Percentiles rank a stretch among this genome's conserved stretches.
phyloP scores from a whole-genome alignment of 805 yeast species.

The Vanderwaltozyma tropicalis region DNA sequence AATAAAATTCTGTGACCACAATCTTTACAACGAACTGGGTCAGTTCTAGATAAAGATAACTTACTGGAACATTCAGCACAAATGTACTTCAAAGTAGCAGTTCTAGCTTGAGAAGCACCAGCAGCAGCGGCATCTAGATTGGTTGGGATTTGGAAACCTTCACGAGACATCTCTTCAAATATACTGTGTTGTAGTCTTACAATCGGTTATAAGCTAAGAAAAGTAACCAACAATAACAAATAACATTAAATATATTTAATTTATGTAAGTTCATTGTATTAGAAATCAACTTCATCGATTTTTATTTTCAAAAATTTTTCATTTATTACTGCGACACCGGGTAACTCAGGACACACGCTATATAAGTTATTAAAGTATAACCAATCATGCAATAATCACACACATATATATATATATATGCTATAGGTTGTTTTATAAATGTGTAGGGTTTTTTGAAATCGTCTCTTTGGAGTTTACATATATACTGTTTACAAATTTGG shows the following conservation, averaged over 20 bases:
- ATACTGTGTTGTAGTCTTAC: not conserved
- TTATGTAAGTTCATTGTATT: too few species aligned
- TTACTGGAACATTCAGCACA: constrained; percentile 95
- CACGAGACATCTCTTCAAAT: constrained; percentile 42
- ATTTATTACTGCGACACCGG: too few species aligned
- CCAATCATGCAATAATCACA: too few species aligned
- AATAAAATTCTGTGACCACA: constrained; percentile 97
- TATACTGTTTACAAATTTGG: not conserved
- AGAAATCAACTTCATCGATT: too few species aligned
- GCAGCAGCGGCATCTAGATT: constrained; percentile 82
- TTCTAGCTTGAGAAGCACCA: constrained; percentile 55
- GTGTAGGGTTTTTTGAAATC: not conserved
- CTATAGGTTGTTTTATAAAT: not conserved
- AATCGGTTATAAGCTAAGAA: too few species aligned
- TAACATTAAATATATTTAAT: too few species aligned
- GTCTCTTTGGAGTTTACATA: not conserved
- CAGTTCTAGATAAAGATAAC: constrained; percentile 79
- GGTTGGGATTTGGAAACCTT: constrained; percentile 78
- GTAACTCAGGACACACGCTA: too few species aligned
- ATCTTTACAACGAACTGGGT: constrained; percentile 95
- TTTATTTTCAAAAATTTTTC: too few species aligned
- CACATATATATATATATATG: not conserved
- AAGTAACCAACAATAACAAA: too few species aligned
- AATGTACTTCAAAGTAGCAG: constrained; percentile 81
- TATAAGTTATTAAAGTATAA: too few species aligned